Conservation (phyloP, 1,139 yeast genomes). For the Taphrina confusa region DNA sequence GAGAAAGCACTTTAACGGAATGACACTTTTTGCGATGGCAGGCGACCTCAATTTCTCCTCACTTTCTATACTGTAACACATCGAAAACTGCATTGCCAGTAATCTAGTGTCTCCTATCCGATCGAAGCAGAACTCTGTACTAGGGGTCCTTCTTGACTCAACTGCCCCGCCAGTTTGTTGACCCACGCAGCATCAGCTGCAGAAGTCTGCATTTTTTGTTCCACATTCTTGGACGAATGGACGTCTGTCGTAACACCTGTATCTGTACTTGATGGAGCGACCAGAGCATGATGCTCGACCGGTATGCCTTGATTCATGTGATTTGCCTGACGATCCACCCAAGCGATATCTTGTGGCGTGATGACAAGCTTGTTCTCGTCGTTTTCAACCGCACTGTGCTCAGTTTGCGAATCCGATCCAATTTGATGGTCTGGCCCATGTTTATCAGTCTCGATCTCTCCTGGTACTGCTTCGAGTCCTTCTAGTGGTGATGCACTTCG, state of each 20-base stretch:
- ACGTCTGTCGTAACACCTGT: too few species aligned
- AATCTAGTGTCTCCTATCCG: too few species aligned
- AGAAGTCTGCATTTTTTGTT: background rate
- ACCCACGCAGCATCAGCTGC: background rate
- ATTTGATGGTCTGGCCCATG: background rate
- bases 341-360: conserved; percentile 1
- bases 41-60: too few species aligned
- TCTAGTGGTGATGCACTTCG: too few species aligned
- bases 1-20: too few species aligned
- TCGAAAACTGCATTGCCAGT: too few species aligned
- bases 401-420: too few species aligned
- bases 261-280: background rate
- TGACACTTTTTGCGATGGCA: too few species aligned
- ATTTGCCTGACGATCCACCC: background rate
- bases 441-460: too few species aligned
- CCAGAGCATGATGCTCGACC: background rate
- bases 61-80: too few species aligned
- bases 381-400: background rate
- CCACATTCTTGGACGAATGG: background rate
- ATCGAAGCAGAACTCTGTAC: background rate
- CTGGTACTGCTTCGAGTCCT: too few species aligned
- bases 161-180: background rate
- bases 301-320: conserved; percentile 9
- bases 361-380: background rate
- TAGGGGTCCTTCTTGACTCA: background rate